phyloP scores from a whole-genome alignment of 768 basidiomycete species.

The Phaeotremella fagi region DNA sequence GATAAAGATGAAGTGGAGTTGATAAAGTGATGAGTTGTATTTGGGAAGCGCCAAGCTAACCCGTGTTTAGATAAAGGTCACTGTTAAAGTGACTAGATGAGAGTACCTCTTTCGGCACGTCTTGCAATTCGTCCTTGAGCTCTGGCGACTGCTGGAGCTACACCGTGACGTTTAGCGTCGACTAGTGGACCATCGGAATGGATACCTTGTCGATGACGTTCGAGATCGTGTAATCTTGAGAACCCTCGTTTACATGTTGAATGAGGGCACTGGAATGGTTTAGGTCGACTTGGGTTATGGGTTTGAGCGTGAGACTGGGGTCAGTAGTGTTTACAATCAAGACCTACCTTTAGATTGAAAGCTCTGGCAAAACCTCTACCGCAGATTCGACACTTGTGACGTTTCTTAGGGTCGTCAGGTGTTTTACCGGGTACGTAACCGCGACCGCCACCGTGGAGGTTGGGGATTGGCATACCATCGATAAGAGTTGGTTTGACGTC shows the following conservation, averaged over 20 bases:
- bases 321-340: conserved; percentile 3
- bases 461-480: conserved; percentile 28
- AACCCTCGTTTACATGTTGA: conserved; percentile 81
- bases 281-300: conserved; percentile 84
- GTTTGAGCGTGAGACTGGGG: conserved; percentile 74
- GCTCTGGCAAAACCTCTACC: conserved; percentile 79
- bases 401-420: conserved; percentile 47
- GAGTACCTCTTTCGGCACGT: conserved; percentile 32
- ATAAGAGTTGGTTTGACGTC: conserved; percentile 23
- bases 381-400: conserved; percentile 45
- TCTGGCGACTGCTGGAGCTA: conserved; percentile 41
- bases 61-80: conserved; percentile 20
- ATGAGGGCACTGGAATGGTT: conserved; percentile 84
- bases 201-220: conserved; percentile 61
- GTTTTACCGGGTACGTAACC: conserved; percentile 48
- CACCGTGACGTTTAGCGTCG: conserved; percentile 43
- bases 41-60: conserved; percentile 35
- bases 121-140: conserved; percentile 39
- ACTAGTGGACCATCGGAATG: conserved; percentile 46
- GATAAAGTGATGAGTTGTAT: conserved; percentile 15
- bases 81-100: conserved; percentile 24
- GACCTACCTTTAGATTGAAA: conserved; percentile 75
- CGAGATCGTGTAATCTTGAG: conserved; percentile 88
- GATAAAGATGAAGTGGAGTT: conserved; percentile 4
- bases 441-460: conserved; percentile 45